Conservation (phyloP, 176 grass and related monocot species). For the Ampelocalamus luodianensis region DNA sequence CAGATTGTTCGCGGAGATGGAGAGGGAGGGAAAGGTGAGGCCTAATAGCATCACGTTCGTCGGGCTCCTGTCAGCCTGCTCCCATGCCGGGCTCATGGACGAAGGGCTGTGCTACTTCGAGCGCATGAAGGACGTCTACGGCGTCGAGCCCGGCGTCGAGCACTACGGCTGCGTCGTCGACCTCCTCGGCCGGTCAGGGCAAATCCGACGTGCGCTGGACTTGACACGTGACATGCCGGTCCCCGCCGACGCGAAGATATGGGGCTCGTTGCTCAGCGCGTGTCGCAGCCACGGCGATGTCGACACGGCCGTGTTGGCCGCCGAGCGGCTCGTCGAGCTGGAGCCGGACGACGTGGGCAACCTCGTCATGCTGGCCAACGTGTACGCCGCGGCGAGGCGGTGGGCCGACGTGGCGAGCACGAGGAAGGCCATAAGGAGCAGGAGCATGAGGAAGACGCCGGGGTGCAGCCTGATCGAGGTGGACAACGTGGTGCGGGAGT, state of each 20-base stretch:
- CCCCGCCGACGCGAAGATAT: constrained; percentile 52
- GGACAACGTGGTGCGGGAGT: constrained; percentile 62
- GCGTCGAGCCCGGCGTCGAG: constrained; percentile 53
- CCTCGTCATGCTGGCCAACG: constrained; percentile 65
- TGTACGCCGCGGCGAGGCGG: constrained; percentile 38
- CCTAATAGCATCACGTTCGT: constrained; percentile 65
- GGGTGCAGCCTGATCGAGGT: constrained; percentile 79
- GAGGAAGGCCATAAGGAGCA: constrained; percentile 55
- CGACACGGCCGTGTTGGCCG: constrained; percentile 42
- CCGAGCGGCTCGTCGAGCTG: constrained; percentile 49
- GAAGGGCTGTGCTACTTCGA: constrained; percentile 57
- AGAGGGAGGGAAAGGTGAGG: constrained; percentile 40
- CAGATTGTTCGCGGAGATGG: constrained; percentile 55
- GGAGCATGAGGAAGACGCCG: constrained; percentile 62
- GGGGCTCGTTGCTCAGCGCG: constrained; percentile 69
- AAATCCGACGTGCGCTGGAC: constrained; percentile 29
- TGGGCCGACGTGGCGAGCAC: constrained; percentile 57
- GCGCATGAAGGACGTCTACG: constrained; percentile 43
- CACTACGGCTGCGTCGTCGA: constrained; percentile 68
- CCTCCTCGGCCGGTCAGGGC: constrained; percentile 56
- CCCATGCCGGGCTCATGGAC: constrained; percentile 61
- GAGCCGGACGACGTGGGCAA: constrained; percentile 62
- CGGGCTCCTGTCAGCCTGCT: constrained; percentile 64
- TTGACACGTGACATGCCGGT: constrained; percentile 49
- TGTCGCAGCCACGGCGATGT: constrained; percentile 59